Evolutionary conservation across 768 basidiomycete genomes (phyloP).

Genomic region (Psilocybe subaeruginosa): DNA sequence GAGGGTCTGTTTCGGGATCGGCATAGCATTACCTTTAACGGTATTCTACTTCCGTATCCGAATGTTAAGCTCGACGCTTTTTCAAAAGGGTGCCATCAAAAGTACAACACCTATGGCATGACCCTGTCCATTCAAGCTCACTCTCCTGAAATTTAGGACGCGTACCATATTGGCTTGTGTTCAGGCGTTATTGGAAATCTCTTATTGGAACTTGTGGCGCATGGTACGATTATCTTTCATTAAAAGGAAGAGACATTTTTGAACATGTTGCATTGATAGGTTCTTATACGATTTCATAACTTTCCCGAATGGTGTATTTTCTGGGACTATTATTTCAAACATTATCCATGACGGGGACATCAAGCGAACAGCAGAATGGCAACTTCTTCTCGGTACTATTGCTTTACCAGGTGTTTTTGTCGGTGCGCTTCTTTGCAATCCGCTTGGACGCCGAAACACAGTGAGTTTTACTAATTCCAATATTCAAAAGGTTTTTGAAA

Average conservation of each 20-base stretch:
- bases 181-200: conserved; percentile 67
- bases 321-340: conserved; percentile 66
- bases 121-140: not conserved
- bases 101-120: conserved; percentile 30
- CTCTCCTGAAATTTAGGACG: conserved; percentile 32
- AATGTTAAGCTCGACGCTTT: conserved; percentile 72
- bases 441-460: conserved; percentile 63
- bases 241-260: not conserved
- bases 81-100: conserved; percentile 67
- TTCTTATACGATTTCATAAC: conserved; percentile 75
- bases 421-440: conserved; percentile 41
- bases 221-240: conserved; percentile 44
- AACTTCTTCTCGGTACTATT: conserved; percentile 64
- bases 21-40: conserved; percentile 61
- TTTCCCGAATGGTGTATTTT: conserved; percentile 76
- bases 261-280: conserved; percentile 34
- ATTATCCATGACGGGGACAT: conserved; percentile 60
- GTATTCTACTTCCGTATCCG: conserved; percentile 75
- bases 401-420: conserved; percentile 65
- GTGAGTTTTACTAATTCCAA: conserved; percentile 66
- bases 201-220: conserved; percentile 76
- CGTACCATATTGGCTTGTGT: conserved; percentile 63
- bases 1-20: conserved; percentile 69
- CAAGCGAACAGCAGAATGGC: conserved; percentile 68
- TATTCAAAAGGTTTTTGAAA: conserved; percentile 23